Evolutionary conservation across 805 yeast genomes (phyloP), one percentile per base, ranked within the genome.

Genomic region (Candida incommunis): DNA sequence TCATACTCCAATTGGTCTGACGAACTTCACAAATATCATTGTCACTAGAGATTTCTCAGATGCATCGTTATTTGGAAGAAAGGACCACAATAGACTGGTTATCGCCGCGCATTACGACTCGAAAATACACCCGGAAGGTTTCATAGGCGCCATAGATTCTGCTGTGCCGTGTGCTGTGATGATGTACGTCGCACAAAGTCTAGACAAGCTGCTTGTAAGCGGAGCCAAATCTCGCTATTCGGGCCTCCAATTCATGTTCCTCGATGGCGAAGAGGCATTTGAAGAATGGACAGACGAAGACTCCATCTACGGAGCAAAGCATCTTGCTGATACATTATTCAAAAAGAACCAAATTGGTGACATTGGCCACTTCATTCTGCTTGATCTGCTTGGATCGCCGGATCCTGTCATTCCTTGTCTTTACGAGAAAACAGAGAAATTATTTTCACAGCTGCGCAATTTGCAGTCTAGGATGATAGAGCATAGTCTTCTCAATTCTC

Each of bases 211-310:
- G 4, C 37, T 31, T 16, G 7, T 20, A 23, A 24, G 31, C 24
- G 21, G 23, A 4, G 25, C 37, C 3, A 11, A 41, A 18, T 29
- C 23, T 23, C 25, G 24, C 22, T 22, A 41, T 31, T 37, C 53
- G 42, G 77, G 76, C 0, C 41, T 75, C 3, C 73, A 71, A 50
- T 55, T 75, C 4, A 59, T 76, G 0, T 76, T 76, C 50, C 73
- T 75, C 44, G 82, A 76, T 50, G 82, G 82, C 3, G 81, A 76
- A 53, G 82, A 76, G 52, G 80, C 82, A 0, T 48, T 74, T n/a
- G 60, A 59, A 2, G 52, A 61, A n/a, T 76, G 82, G 82, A 54
- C 69, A 1, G 64, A 60, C 4, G 53, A 59, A 0, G 82, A 76
- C 48, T 75, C 80, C 1, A 60, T 75, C 1, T 76, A 76, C 52